Percentiles rank a stretch among this genome's conserved stretches.
phyloP scores from a whole-genome alignment of 768 basidiomycete species.

The Ramaria sp. region DNA sequence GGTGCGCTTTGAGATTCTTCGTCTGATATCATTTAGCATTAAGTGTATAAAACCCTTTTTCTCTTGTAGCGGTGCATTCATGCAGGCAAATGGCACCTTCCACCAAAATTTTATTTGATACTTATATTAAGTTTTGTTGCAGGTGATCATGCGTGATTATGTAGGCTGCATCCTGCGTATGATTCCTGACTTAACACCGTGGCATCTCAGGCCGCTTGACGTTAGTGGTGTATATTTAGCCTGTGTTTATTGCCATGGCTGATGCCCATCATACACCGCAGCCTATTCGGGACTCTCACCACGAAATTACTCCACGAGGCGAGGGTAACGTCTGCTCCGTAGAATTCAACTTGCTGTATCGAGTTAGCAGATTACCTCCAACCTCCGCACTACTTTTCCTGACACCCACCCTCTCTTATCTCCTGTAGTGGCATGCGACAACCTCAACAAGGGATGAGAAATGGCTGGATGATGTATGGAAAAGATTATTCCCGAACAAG shows the following conservation, averaged over 20 bases:
- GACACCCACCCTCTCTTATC: neutral
- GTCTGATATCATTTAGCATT: neutral
- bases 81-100: constrained; percentile 10
- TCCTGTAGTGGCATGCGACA: constrained; percentile 59
- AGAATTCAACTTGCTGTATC: constrained; percentile 47
- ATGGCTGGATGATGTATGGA: constrained; percentile 47
- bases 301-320: constrained; percentile 49
- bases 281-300: constrained; percentile 39
- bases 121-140: constrained; percentile 10
- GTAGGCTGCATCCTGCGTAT: constrained; percentile 66
- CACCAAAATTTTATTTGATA: neutral
- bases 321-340: constrained; percentile 67
- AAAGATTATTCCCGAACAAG: constrained; percentile 42
- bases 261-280: constrained; percentile 15
- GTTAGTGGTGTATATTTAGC: constrained; percentile 21
- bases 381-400: neutral
- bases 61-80: constrained; percentile 9
- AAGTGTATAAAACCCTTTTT: no score
- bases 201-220: constrained; percentile 61
- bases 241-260: neutral
- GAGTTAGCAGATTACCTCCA: neutral
- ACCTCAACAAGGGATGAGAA: constrained; percentile 61
- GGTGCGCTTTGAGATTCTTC: constrained; percentile 14
- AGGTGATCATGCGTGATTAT: constrained; percentile 61
- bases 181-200: constrained; percentile 46